Evolutionary conservation across 768 basidiomycete species (phyloP).

Genomic region (Porpolomopsis calyptriformis): DNA sequence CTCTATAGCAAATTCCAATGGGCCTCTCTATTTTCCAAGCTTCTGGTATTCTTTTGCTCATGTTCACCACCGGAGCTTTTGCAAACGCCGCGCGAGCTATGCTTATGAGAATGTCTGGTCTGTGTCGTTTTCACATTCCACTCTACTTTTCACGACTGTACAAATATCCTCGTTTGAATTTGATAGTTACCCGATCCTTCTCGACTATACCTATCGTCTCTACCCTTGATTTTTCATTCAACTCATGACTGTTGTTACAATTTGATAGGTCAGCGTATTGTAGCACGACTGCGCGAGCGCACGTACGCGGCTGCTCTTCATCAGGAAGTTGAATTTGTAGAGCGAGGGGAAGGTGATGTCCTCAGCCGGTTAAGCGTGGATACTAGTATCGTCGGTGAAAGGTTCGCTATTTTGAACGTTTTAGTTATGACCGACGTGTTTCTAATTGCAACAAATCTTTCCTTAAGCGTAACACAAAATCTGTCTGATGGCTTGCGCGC

Average conservation of each 20-base stretch:
- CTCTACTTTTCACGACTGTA: background rate
- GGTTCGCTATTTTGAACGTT: conserved; percentile 31
- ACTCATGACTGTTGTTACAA: background rate
- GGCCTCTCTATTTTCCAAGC: conserved; percentile 75
- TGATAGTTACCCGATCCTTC: background rate
- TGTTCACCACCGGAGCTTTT: conserved; percentile 79
- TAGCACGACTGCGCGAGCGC: conserved; percentile 72
- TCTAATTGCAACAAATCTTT: conserved; percentile 1
- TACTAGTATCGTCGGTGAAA: conserved; percentile 88
- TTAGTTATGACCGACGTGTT: too few relatives aligned
- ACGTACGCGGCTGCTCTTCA: conserved; percentile 75
- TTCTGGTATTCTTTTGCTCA: conserved; percentile 54
- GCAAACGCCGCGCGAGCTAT: conserved; percentile 79
- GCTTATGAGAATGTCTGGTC: conserved; percentile 79
- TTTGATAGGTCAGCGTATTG: conserved; percentile 71
- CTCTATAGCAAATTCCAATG: conserved; percentile 58
- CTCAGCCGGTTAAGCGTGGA: conserved; percentile 85
- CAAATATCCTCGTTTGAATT: background rate
- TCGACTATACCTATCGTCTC: background rate
- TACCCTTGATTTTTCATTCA: background rate
- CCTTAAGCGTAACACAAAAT: conserved; percentile 60
- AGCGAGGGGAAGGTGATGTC: conserved; percentile 88
- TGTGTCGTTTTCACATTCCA: conserved; percentile 11
- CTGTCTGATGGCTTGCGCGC: conserved; percentile 75
- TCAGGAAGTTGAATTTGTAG: conserved; percentile 91